Conservation (phyloP, 768 basidiomycete species). For the Boletus vinaceobasis region DNA sequence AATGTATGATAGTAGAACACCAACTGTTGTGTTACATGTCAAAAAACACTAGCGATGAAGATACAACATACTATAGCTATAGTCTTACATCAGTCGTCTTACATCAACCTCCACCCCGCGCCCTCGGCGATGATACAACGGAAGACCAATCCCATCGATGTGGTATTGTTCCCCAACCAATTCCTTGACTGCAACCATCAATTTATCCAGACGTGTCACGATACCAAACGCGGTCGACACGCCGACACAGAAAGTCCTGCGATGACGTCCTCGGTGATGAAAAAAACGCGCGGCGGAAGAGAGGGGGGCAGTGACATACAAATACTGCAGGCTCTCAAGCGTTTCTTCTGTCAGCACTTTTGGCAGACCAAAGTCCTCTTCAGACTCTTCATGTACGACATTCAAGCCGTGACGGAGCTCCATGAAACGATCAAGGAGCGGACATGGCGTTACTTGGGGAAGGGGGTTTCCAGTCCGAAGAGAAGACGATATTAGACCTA, state of each 20-base stretch:
- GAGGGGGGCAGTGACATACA: conserved; percentile 47
- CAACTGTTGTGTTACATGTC: no score
- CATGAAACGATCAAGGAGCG: conserved; percentile 47
- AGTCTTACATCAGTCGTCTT: not conserved
- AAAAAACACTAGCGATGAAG: not conserved
- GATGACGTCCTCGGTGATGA: not conserved
- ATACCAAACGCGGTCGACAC: conserved; percentile 67
- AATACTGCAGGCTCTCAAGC: conserved; percentile 72
- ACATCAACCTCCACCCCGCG: conserved; percentile 24
- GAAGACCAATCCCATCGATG: conserved; percentile 61
- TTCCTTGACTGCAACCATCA: conserved; percentile 83
- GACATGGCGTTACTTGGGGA: conserved; percentile 86
- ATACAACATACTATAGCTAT: not conserved
- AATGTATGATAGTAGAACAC: no score
- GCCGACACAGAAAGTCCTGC: conserved; percentile 68
- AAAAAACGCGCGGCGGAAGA: no score
- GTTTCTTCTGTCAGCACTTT: conserved; percentile 67
- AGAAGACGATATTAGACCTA: conserved; percentile 75
- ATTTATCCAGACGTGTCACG: conserved; percentile 66
- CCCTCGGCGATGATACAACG: conserved; percentile 19
- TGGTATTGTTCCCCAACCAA: conserved; percentile 86
- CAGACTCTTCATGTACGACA: conserved; percentile 65
- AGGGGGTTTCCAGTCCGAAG: conserved; percentile 71
- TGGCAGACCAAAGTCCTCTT: conserved; percentile 74
- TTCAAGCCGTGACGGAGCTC: conserved; percentile 55